Evolutionary conservation across 1,284 basidiomycete genomes (phyloP), one percentile per base, ranked within the genome.

Genomic region (Apiotrichum siamense): DNA sequence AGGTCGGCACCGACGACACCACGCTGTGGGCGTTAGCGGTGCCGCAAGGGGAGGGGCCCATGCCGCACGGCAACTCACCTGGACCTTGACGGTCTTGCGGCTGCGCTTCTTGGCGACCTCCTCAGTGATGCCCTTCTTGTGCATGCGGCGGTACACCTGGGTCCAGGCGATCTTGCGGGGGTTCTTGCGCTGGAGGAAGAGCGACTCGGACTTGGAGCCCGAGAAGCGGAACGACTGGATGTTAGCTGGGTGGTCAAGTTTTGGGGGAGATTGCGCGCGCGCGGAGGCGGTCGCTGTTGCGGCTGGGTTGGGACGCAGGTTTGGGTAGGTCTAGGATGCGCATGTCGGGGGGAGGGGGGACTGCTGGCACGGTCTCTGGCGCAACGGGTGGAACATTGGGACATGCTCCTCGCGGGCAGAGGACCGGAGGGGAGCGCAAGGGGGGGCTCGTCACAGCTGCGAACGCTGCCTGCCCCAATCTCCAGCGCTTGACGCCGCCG

Each of bases 91-190:
- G 60, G 90, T 93, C 77, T 87, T 86, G 77, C 93, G 88, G 54
- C 88, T 89, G 66, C 93, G 88, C 82, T 96, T 97, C 91, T 97
- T 98, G 72, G 92, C 89, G 50, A 93, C 86, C 78, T 98, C 94
- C 80, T 98, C 94, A 49, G 92, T 92, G 75, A 98, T 84, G 76
- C 93, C 94, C 87, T 98, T 98, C 85, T 96, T 97, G 85, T 98
- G 96, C 86, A 97, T 92, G 69, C 91, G 67, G 67, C 94, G 88
- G 85, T 89, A 98, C 55, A 92, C 85, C 71, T 84, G 80, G 55
- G 94, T 98, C 96, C 94, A 98, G 62, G 94, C 88, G 77, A 98
- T 92, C 85, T 98, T 97, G 75, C 94, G 89, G 50, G 96, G 94
- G 83, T 98, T 98, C 82, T 98, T 98, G 80, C 94, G 89, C 78